Base-by-base conservation (phyloP, 371 early-diverging fungal species). In the Mucor circinelloides region DNA sequence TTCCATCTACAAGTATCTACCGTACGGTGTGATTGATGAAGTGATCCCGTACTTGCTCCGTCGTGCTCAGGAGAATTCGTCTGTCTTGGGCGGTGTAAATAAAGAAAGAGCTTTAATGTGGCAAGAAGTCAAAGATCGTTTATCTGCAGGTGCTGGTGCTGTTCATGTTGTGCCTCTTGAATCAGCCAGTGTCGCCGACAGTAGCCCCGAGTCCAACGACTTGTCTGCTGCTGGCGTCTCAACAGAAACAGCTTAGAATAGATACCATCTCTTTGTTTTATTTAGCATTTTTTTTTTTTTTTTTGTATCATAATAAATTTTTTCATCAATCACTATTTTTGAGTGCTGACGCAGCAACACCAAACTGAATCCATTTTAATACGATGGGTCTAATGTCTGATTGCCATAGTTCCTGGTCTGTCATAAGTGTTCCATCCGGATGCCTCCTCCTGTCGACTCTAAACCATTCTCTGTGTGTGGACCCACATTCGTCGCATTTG, bases 31-130 rank as follows among this genome's bases (percentile, higher is more conserved):
- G 74, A 75, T 85, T 28, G 84, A 89, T 25, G 95, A 95, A 72
- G 94, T 95, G 28, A 90, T 98, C 64, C 97, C 97, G 4, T 98
- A 96, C 77, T 81, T 98, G 70, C 83, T 95, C 52, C 89, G 98
- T 55, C 89, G 98, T 42, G 97, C 97, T 27, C 95, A 96, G 79
- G 99, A 98, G 79, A 98, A 98, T 79, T 85, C 89, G 6, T 84
- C 94, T 8, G 87, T 97, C 0, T 65, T 87, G 55, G 83, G 84
- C 21, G 81, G 81, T 55, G 80, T 78, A 3, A 62, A 70, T 6
- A 66, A 76, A 28, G 87, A 88, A 63, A 79, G 83, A 34, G 63
- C 25, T 7, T 56, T 86, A 50, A 66, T 88, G 66, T 82, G 77
- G 77, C 75, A 81, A 54, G 88, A 88, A 72, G 46, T 85, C 66